These are phyloP conservation scores for Eutrema yunnanense DNA, from an alignment of 345 rosid species.

Conservation along the genomic window DNA sequence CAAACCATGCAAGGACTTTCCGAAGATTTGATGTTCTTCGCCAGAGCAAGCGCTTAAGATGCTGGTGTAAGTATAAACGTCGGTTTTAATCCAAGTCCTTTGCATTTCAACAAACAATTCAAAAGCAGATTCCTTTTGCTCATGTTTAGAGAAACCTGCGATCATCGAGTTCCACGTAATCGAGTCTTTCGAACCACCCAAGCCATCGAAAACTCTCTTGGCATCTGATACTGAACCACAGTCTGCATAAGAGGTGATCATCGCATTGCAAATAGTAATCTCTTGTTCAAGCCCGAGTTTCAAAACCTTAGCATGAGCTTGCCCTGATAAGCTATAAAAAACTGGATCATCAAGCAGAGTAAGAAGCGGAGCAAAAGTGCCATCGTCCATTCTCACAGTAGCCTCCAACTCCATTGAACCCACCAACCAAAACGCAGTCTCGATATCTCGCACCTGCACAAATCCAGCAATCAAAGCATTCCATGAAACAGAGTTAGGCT, in stretches of 20 bases:
- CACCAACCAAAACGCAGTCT: conserved; percentile 47
- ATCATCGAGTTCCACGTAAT: conserved; percentile 77
- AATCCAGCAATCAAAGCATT: conserved; percentile 73
- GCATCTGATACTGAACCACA: conserved; percentile 61
- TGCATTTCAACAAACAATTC: conserved; percentile 50
- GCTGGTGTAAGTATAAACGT: conserved; percentile 63
- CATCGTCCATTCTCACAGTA: conserved; percentile 43
- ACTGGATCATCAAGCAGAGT: conserved; percentile 50
- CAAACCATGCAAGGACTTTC: conserved; percentile 53
- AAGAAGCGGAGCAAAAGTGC: conserved; percentile 70
- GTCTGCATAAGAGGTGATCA: conserved; percentile 51
- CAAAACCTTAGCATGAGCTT: conserved; percentile 56
- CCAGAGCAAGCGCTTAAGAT: conserved; percentile 53
- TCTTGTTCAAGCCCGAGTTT: conserved; percentile 42
- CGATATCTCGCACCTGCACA: conserved; percentile 37
- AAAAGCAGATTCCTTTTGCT: conserved; percentile 43
- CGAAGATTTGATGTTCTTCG: conserved; percentile 29
- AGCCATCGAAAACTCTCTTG: conserved; percentile 45
- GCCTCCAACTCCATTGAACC: conserved; percentile 51
- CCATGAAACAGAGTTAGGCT: conserved; percentile 61
- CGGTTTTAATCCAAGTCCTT: conserved; percentile 38
- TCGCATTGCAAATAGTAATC: conserved; percentile 56
- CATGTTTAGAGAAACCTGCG: conserved; percentile 51
- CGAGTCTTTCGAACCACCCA: conserved; percentile 40
- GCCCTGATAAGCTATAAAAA: conserved; percentile 33